Evolutionary conservation across 2,329 filamentous ascomycete genomes (phyloP).

Genomic region (Aspergillus glaucus): DNA sequence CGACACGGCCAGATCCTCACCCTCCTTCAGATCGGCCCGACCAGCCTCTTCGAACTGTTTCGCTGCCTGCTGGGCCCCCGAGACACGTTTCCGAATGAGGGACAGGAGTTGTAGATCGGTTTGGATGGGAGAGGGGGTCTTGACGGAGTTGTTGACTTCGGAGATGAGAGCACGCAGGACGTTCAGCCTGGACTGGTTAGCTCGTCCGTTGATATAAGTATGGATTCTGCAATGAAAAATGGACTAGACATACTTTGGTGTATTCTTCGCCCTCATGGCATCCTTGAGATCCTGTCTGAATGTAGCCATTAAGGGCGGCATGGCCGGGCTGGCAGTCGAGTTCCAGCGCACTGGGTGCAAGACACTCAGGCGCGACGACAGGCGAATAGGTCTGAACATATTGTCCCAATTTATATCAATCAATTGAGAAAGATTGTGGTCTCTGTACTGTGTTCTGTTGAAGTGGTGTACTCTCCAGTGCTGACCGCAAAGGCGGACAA

Average conservation of each 20-base stretch:
- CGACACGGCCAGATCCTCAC: constrained; percentile 38
- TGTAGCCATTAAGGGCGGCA: constrained; percentile 40
- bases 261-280: constrained; percentile 47
- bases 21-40: constrained; percentile 40
- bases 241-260: constrained; percentile 28
- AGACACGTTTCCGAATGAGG: constrained; percentile 40
- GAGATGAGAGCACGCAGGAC: constrained; percentile 45
- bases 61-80: constrained; percentile 32
- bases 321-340: constrained; percentile 29
- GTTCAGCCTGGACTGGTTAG: constrained; percentile 32
- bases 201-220: background rate
- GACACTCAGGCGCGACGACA: constrained; percentile 20
- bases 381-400: constrained; percentile 30
- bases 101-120: constrained; percentile 43
- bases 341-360: constrained; percentile 33
- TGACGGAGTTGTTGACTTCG: constrained; percentile 45
- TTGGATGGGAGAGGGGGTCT: constrained; percentile 39
- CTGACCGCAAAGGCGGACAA: constrained; percentile 11
- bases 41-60: constrained; percentile 37
- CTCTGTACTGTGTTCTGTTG: no score
- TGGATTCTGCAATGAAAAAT: background rate
- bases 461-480: constrained; percentile 2
- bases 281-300: constrained; percentile 43
- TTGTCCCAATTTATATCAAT: background rate
- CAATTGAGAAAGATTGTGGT: background rate